phyloP scores from a whole-genome alignment of 2,329 filamentous ascomycete genomes.

The Diplodia corticola region DNA sequence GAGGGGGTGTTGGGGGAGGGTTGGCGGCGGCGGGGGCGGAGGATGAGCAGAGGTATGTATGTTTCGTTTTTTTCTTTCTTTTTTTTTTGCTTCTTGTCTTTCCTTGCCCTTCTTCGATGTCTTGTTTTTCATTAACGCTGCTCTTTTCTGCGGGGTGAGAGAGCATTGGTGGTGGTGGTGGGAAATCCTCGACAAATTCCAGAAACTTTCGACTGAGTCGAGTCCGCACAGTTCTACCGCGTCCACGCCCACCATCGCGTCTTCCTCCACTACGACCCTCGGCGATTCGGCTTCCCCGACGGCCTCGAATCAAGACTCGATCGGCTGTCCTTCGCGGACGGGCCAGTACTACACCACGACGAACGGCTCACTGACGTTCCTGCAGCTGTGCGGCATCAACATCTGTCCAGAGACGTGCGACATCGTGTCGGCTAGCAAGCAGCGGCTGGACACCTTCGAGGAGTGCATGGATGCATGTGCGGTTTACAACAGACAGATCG shows the following conservation, averaged over 20 bases:
- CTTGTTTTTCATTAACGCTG: no score
- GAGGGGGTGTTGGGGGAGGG: conserved; percentile 8
- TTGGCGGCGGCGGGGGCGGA: neutral
- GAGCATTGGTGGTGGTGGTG: no score
- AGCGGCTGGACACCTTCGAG: neutral
- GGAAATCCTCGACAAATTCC: no score
- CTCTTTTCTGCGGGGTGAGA: no score
- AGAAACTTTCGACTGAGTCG: neutral
- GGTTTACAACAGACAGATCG: conserved; percentile 3
- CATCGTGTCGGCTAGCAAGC: conserved; percentile 2
- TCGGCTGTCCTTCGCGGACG: neutral
- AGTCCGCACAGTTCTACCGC: neutral
- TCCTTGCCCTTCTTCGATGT: no score
- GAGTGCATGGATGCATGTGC: conserved; percentile 14
- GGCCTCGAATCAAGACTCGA: neutral
- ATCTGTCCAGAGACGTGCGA: conserved; percentile 16
- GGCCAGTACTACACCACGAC: conserved; percentile 6
- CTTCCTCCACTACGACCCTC: conserved; percentile 1
- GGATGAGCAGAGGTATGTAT: neutral
- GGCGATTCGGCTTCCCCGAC: neutral
- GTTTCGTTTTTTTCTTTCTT: neutral
- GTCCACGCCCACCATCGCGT: neutral
- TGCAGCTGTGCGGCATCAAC: conserved; percentile 14
- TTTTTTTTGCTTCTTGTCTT: neutral
- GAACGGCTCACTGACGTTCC: conserved; percentile 1